Conservation (phyloP, 257 asterid species). For the Solanum dulcamara region DNA sequence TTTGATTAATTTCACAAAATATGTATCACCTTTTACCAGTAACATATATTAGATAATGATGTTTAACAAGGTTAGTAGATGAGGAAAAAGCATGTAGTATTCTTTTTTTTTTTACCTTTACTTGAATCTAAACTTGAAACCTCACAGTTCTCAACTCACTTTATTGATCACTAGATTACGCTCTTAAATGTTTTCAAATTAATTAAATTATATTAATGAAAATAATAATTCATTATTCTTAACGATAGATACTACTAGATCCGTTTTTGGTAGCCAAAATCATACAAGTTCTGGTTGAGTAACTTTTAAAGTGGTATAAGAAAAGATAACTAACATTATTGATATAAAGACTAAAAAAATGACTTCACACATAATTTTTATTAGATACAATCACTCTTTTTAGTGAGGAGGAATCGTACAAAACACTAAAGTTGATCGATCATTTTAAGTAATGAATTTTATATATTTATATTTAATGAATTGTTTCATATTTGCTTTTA, state of each 20-base stretch:
- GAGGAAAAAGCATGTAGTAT: neutral
- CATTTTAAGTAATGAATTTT: neutral
- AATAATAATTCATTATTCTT: neutral
- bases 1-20: neutral
- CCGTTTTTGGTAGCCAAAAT: neutral
- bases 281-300: neutral
- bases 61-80: neutral
- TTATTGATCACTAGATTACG: neutral
- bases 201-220: neutral
- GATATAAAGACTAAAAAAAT: too few species aligned
- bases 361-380: neutral
- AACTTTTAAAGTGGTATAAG: neutral
- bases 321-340: too few species aligned
- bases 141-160: neutral
- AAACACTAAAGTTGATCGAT: neutral
- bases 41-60: neutral
- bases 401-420: rapidly evolving
- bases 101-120: neutral
- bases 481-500: too few species aligned
- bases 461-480: too few species aligned
- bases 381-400: neutral
- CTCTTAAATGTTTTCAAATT: neutral
- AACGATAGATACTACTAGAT: neutral
- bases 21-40: neutral
- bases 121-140: neutral